Evolutionary conservation across 1,284 basidiomycete genomes (phyloP).

Genomic region (Puccinia coronata): DNA sequence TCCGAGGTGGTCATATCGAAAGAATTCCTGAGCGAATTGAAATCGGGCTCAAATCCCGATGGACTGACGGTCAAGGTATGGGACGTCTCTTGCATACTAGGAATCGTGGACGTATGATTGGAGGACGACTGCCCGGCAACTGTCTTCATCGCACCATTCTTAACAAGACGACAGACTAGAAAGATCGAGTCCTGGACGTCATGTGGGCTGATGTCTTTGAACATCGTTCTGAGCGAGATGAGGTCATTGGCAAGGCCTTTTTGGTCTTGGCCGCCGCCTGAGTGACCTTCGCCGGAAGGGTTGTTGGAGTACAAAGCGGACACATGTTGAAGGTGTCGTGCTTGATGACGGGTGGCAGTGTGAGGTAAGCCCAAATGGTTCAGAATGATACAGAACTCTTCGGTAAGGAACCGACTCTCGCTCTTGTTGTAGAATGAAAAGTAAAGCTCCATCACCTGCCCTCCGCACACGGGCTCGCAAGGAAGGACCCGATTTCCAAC

Average conservation of each 20-base stretch:
- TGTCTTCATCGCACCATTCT: constrained; percentile 66
- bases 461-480: constrained; percentile 81
- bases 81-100: neutral
- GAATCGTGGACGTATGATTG: constrained; percentile 13
- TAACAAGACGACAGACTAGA: constrained; percentile 84
- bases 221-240: constrained; percentile 74
- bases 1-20: constrained; percentile 38
- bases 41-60: constrained; percentile 39
- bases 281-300: neutral
- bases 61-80: neutral
- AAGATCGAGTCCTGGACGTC: constrained; percentile 82
- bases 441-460: constrained; percentile 87
- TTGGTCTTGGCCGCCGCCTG: constrained; percentile 9
- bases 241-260: constrained; percentile 49
- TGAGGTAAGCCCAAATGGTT: constrained; percentile 87
- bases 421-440: constrained; percentile 89
- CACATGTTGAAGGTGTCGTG: constrained; percentile 10
- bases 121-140: constrained; percentile 5
- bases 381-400: constrained; percentile 86
- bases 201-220: constrained; percentile 79
- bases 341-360: constrained; percentile 65
- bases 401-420: constrained; percentile 80
- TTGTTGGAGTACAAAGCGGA: neutral
- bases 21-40: constrained; percentile 44
- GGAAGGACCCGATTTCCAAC: constrained; percentile 85